These are phyloP conservation scores for Calonectria henricotiae DNA, from an alignment of 2,329 filamentous ascomycete species.

Conservation along the genomic window DNA sequence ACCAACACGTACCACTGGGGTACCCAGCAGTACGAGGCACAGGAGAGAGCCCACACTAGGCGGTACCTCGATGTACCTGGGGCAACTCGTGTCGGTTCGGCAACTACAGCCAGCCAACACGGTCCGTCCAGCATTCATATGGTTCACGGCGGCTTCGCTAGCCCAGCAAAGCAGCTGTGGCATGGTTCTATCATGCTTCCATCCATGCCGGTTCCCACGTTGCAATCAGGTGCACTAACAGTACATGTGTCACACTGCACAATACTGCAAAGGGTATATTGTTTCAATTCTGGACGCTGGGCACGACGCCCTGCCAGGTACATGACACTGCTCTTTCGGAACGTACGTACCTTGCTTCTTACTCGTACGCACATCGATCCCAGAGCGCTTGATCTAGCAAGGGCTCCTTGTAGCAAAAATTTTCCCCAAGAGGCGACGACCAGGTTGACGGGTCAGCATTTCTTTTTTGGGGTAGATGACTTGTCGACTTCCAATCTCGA, in stretches of 20 bases:
- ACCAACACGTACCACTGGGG: constrained; percentile 31
- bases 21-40: constrained; percentile 23
- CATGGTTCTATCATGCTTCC: constrained; percentile 31
- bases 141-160: constrained; percentile 24
- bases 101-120: constrained; percentile 24
- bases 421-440: constrained; percentile 24
- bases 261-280: constrained; percentile 6
- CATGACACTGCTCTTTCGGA: constrained; percentile 19
- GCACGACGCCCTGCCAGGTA: constrained; percentile 18
- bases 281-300: constrained; percentile 12
- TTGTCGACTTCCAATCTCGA: constrained; percentile 28
- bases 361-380: constrained; percentile 32
- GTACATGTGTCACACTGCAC: constrained; percentile 12
- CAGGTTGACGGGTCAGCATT: constrained; percentile 21
- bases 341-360: constrained; percentile 35
- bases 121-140: constrained; percentile 1
- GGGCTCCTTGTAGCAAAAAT: constrained; percentile 37
- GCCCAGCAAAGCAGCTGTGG: constrained; percentile 31
- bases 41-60: constrained; percentile 30
- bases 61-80: constrained; percentile 25
- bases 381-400: constrained; percentile 33
- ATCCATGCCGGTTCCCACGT: constrained; percentile 30
- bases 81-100: constrained; percentile 10
- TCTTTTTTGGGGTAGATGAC: constrained; percentile 35
- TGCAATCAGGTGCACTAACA: constrained; percentile 22